Base-by-base conservation (phyloP, 106 monocot species). In the Chionographis japonica region DNA sequence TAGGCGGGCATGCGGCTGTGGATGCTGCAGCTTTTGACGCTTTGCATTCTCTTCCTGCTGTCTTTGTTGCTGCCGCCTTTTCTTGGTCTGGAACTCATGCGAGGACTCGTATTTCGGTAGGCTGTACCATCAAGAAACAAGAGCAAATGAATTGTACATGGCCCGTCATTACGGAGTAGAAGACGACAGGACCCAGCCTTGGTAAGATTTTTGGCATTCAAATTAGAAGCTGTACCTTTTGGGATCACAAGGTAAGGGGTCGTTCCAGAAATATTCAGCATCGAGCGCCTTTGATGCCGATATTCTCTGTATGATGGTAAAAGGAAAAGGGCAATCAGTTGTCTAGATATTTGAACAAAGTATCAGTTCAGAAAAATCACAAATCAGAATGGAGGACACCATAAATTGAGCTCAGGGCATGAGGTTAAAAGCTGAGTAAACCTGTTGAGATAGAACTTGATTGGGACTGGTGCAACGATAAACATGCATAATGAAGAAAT, bases 21-120 rank as follows among this genome's bases (percentile, higher is more conserved):
- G 92, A 73, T 93, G 87, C 79, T 87, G 86, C 18, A 90, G 56
- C 55, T 98, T 93, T 73, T 90, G 92, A 12, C 93, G 63, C 72
- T 93, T 93, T 7, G 93, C 93, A 17, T 74, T 75, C 54, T 98
- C 98, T 50, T 98, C 98, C 14, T 92, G 89, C 52, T 97, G 92
- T 19, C 89, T 58, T 50, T 97, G 97, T 52, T 97, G 97, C 52
- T 97, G 92, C 12, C 97, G 81, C 63, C 92, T 97, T 68, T 89
- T 98, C 81, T 93, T 93, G 0, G 90, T 98, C 60, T 93, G 98
- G 54, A 92, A 93, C 73, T 98, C 98, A 19, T 98, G 98, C n/a
- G 98, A 98, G 2, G 98, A 87, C 59, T 98, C 98, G 35, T 98
- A 98, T 70, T 87, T 90, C 3, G 98, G 98, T 56, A 98, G 75